Percentiles rank a stretch among this genome's conserved stretches.
Evolutionary conservation across 2,329 filamentous ascomycete species (phyloP).

Genomic region (Arthrobotrys conoides): DNA sequence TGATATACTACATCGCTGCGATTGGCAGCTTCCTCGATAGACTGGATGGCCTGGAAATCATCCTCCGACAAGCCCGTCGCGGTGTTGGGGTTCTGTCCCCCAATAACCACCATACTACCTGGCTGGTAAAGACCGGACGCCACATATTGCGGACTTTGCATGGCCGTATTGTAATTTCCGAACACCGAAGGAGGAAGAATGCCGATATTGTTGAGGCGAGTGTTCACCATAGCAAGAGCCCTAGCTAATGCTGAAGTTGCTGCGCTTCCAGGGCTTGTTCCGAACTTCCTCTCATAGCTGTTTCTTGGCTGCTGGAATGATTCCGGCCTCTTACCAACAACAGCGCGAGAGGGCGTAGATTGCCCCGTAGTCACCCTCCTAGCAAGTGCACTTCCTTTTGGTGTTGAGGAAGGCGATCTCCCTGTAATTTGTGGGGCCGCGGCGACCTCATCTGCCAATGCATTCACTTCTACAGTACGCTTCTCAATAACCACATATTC

Average conservation of each 20-base stretch:
- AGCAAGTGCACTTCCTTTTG: conserved; percentile 60
- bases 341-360: conserved; percentile 62
- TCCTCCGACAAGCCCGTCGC: conserved; percentile 78
- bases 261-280: conserved; percentile 74
- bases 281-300: conserved; percentile 86
- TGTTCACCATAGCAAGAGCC: conserved; percentile 92
- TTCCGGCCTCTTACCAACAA: conserved; percentile 75
- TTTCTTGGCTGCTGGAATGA: conserved; percentile 77
- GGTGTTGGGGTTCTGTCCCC: conserved; percentile 74
- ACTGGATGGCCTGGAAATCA: conserved; percentile 81
- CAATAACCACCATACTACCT: conserved; percentile 76
- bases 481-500: conserved; percentile 98
- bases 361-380: conserved; percentile 66
- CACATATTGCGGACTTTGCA: conserved; percentile 55
- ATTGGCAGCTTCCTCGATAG: conserved; percentile 91
- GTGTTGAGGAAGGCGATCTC: conserved; percentile 61
- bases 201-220: conserved; percentile 70
- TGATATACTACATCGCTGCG: conserved; percentile 96
- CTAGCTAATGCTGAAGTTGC: conserved; percentile 94
- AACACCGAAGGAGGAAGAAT: conserved; percentile 70
- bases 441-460: conserved; percentile 93
- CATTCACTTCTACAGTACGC: conserved; percentile 94
- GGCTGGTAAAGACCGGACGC: conserved; percentile 60
- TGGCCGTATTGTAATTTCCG: conserved; percentile 63
- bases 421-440: conserved; percentile 79